phyloP scores from a whole-genome alignment of 176 grass and related monocot genomes.

The Metroxylon sagu region DNA sequence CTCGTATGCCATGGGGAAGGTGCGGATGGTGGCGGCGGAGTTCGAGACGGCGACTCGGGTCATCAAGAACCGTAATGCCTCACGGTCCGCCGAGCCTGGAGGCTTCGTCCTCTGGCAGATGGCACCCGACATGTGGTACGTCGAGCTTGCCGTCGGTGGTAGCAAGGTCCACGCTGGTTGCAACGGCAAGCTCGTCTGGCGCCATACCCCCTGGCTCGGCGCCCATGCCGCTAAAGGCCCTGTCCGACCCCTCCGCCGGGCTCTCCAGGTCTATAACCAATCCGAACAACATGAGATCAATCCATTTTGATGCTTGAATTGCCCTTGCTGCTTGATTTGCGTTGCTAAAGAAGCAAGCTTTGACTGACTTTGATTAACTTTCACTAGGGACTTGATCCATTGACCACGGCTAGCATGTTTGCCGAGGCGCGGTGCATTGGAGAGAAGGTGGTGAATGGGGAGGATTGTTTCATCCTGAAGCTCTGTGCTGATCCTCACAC shows the following conservation, averaged over 20 bases:
- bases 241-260: conserved; percentile 13
- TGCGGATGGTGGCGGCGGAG: conserved; percentile 15
- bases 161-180: conserved; percentile 17
- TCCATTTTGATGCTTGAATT: background rate
- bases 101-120: conserved; percentile 23
- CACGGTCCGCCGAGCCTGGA: conserved; percentile 6
- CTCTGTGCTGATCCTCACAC: conserved; percentile 11
- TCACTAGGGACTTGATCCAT: conserved; percentile 12
- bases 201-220: conserved; percentile 15
- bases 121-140: conserved; percentile 22
- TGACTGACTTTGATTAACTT: background rate
- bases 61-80: conserved; percentile 9
- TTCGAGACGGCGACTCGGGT: conserved; percentile 8
- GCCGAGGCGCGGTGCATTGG: conserved; percentile 11
- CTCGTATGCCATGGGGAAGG: conserved; percentile 17
- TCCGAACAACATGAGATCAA: background rate
- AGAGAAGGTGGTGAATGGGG: conserved; percentile 10
- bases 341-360: background rate
- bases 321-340: background rate
- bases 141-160: conserved; percentile 7
- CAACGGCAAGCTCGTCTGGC: conserved; percentile 16
- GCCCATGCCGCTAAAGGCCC: conserved; percentile 18
- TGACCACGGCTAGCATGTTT: conserved; percentile 21
- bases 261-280: conserved; percentile 12
- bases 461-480: conserved; percentile 22